Percentiles rank a stretch among this genome's conserved stretches.
Conservation (phyloP, 768 basidiomycete genomes). For the Fistulinella prunicolor region DNA sequence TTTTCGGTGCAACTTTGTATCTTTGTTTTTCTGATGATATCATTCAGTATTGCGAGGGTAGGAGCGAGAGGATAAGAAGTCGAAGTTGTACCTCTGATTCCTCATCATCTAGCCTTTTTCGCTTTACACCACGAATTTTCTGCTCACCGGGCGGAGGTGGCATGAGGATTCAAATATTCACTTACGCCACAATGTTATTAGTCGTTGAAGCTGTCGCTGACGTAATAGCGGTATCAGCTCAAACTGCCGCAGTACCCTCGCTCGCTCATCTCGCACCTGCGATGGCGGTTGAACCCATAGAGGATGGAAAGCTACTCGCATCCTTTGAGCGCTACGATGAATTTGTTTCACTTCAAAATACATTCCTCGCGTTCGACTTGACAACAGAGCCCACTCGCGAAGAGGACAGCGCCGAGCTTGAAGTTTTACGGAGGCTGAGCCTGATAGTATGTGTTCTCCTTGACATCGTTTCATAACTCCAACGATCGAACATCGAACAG, state of each 20-base stretch:
- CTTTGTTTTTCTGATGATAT: slow-evolving; percentile 37
- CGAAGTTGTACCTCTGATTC: slow-evolving; percentile 27
- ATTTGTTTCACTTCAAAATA: slow-evolving; percentile 50
- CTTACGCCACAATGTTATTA: too few species aligned
- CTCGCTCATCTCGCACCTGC: background rate
- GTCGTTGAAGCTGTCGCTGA: background rate
- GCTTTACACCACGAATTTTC: slow-evolving; percentile 35
- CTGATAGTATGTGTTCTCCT: slow-evolving; percentile 46
- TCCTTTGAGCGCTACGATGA: slow-evolving; percentile 63
- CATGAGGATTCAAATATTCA: too few species aligned
- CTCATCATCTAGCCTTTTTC: slow-evolving; percentile 41
- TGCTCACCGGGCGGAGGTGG: background rate
- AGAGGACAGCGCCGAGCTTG: slow-evolving; percentile 42
- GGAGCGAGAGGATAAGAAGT: background rate
- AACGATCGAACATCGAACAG: slow-evolving; percentile 38
- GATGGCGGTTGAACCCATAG: slow-evolving; percentile 38
- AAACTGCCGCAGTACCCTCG: background rate
- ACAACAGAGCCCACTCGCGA: slow-evolving; percentile 40
- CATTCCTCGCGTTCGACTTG: slow-evolving; percentile 49
- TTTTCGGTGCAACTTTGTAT: slow-evolving; percentile 48
- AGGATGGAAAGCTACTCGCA: slow-evolving; percentile 47
- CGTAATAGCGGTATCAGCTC: too few species aligned
- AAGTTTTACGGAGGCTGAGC: slow-evolving; percentile 41
- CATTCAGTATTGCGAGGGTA: background rate
- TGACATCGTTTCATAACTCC: background rate